A percentile compares a stretch with the other conserved stretches of the same genome.
Conservation (phyloP, 2,329 filamentous ascomycete species). For the Ophiostoma fasciatum region DNA sequence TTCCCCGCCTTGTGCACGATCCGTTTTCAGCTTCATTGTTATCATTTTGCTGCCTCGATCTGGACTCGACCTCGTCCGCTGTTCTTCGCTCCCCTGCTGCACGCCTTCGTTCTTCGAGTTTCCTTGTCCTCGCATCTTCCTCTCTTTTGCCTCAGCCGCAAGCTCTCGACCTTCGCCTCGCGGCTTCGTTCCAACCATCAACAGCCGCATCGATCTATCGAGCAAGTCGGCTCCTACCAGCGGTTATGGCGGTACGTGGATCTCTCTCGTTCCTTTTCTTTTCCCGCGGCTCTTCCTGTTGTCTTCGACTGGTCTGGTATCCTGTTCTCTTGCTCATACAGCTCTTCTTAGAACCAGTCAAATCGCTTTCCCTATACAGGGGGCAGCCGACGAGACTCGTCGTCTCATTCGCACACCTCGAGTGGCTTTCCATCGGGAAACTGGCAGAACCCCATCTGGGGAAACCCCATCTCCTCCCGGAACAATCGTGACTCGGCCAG, state of each 20-base stretch:
- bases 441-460: conserved; percentile 36
- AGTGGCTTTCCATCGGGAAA: conserved; percentile 19
- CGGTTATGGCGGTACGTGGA: conserved; percentile 1
- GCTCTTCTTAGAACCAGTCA: background rate
- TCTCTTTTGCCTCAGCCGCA: too few species aligned
- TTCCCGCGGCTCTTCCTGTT: background rate
- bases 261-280: background rate
- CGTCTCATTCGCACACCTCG: conserved; percentile 25
- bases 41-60: too few species aligned
- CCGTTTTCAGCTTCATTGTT: too few species aligned
- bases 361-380: conserved; percentile 3
- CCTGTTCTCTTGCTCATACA: too few species aligned
- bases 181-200: too few species aligned
- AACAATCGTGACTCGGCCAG: conserved; percentile 28
- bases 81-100: too few species aligned
- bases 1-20: too few species aligned
- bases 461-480: conserved; percentile 20
- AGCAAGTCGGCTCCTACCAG: too few species aligned
- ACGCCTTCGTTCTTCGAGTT: too few species aligned
- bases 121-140: too few species aligned
- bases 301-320: background rate
- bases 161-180: background rate
- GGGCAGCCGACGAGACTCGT: conserved; percentile 17
- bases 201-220: too few species aligned
- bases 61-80: too few species aligned